Base-by-base conservation (phyloP, 257 asterid genomes). In the Plectranthus barbatus region DNA sequence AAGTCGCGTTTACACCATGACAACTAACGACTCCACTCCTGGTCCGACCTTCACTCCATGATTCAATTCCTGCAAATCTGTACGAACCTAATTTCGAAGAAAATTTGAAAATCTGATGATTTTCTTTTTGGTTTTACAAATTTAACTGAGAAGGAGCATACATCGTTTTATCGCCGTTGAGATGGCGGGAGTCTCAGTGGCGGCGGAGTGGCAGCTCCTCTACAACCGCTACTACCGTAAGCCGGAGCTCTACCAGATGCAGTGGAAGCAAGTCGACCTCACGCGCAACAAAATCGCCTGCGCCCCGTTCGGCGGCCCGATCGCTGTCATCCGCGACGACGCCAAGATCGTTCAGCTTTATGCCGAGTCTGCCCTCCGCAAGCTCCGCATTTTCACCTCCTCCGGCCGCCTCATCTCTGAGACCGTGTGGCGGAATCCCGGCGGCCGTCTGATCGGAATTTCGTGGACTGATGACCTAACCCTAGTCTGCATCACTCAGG, bases 151-250 rank as follows among this genome's bases (percentile, higher is more conserved):
- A 5, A 5, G 12, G 51, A 0, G 15, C 12, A 17, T 12, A 3
- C 19, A 17, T n/a, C 60, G 29, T 18, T 26, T 7, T 2, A 19
- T 55, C 66, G 26, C 60, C 57, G 46, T 60, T 5, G 70, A 42
- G 40, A 91, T 91, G 98, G 94, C 90, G 58, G 88, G 91, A 13
- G 95, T 92, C 15, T 74, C 97, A n/a, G 96, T 92, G 66, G 99
- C 97, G 73, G 97, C 96, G 69, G 97, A 89, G 78, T 92, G 99
- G 97, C 99, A 92, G 62, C 90, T 85, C 71, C 91, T 92, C 67
- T 75, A 78, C 80, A 85, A 92, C 70, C 87, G 95, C 55, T 92
- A 83, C 82, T 92, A 92, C 78, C 87, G 97, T 68, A 92, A 89
- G 74, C 95, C 95, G 48, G 94, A 89, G 76, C 81, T 92, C 67